Conservation (phyloP, 768 basidiomycete species). For the Hericium erinaceus region DNA sequence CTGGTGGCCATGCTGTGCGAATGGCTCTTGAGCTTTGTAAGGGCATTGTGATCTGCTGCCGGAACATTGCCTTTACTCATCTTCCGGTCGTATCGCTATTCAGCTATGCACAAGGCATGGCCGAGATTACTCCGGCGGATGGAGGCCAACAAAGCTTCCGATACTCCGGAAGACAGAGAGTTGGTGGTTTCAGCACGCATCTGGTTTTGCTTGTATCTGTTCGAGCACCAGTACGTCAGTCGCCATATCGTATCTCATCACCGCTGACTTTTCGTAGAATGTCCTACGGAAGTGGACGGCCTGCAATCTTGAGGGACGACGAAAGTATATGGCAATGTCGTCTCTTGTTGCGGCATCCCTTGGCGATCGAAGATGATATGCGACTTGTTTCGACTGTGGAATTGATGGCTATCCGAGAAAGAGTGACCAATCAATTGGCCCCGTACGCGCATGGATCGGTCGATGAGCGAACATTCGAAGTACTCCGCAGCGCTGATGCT, state of each 20-base stretch:
- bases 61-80: too few species aligned
- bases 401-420: constrained; percentile 81
- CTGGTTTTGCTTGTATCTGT: constrained; percentile 91
- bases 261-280: constrained; percentile 39
- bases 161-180: constrained; percentile 58
- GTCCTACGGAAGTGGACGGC: constrained; percentile 91
- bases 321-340: constrained; percentile 82
- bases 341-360: constrained; percentile 73
- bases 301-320: constrained; percentile 87
- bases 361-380: constrained; percentile 90
- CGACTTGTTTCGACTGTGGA: constrained; percentile 92
- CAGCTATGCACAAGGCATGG: constrained; percentile 91
- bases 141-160: constrained; percentile 50
- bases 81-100: not conserved
- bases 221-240: constrained; percentile 80
- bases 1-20: constrained; percentile 90
- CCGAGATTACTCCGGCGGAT: constrained; percentile 72
- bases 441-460: constrained; percentile 67
- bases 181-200: constrained; percentile 76
- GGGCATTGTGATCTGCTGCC: constrained; percentile 13
- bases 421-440: constrained; percentile 74
- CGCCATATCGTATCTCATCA: not conserved
- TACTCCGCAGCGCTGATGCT: constrained; percentile 62
- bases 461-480: constrained; percentile 59
- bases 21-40: constrained; percentile 92